Evolutionary conservation across 2,329 filamentous ascomycete species (phyloP).

Genomic region (Diplodia corticola): DNA sequence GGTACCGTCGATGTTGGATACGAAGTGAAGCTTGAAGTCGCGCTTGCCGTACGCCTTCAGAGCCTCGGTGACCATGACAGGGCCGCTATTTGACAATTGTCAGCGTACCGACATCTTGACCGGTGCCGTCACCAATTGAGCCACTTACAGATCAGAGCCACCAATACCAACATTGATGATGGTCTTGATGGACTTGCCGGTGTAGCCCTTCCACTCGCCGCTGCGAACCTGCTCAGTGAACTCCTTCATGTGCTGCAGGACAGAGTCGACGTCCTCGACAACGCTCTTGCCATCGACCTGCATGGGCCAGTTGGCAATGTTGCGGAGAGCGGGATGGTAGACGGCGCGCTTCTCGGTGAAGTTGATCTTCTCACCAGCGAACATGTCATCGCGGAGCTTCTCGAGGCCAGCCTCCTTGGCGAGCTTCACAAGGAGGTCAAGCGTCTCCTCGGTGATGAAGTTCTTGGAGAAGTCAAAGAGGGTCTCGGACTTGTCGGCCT

Average conservation of each 20-base stretch:
- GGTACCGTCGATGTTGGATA: slow-evolving; percentile 99
- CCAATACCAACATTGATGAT: slow-evolving; percentile 98
- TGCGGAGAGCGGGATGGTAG: slow-evolving; percentile 91
- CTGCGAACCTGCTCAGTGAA: slow-evolving; percentile 94
- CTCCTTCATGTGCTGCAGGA: slow-evolving; percentile 96
- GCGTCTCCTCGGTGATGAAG: slow-evolving; percentile 90
- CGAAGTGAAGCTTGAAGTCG: slow-evolving; percentile 90
- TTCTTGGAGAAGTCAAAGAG: slow-evolving; percentile 99
- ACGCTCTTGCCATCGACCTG: slow-evolving; percentile 90
- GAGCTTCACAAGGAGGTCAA: slow-evolving; percentile 82
- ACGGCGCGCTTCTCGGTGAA: slow-evolving; percentile 97
- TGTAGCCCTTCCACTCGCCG: slow-evolving; percentile 95
- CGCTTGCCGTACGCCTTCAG: slow-evolving; percentile 90
- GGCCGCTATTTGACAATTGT: slow-evolving; percentile 61
- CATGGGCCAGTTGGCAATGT: slow-evolving; percentile 78
- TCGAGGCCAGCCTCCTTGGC: slow-evolving; percentile 89
- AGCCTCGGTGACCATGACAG: slow-evolving; percentile 98
- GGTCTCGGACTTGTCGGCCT: slow-evolving; percentile 78
- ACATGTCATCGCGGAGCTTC: slow-evolving; percentile 96
- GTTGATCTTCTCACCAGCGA: slow-evolving; percentile 97
- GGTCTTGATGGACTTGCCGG: slow-evolving; percentile 94
- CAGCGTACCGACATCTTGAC: not conserved
- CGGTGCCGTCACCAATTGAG: too few relatives aligned
- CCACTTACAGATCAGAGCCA: slow-evolving; percentile 89
- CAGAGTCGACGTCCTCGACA: slow-evolving; percentile 86